A percentile compares a stretch with the other conserved stretches of the same genome.
These are phyloP conservation scores for Fagopyrum esculentum DNA, from an alignment of 148 eudicot genomes.

Conservation along the genomic window DNA sequence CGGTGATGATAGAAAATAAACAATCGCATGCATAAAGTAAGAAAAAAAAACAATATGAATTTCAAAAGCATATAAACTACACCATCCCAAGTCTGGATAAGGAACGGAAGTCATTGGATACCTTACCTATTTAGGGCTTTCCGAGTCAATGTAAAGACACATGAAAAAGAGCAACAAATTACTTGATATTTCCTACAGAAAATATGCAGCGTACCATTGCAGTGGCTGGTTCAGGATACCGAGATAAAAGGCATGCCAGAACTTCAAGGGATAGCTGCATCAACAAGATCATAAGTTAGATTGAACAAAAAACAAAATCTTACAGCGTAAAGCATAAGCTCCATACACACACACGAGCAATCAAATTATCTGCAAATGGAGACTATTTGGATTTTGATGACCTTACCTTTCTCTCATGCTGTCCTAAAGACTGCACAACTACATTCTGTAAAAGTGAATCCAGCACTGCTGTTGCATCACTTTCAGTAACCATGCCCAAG, in stretches of 20 bases:
- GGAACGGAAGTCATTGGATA: background rate
- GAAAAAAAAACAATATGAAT: background rate
- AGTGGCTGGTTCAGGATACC: constrained; percentile 42
- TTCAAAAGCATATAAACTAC: background rate
- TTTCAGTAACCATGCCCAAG: constrained; percentile 41
- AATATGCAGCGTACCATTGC: constrained; percentile 34
- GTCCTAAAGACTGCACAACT: constrained; percentile 76
- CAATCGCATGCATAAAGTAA: background rate
- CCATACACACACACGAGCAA: background rate
- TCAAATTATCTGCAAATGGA: background rate
- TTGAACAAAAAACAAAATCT: constrained; percentile 2
- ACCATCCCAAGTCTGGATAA: background rate
- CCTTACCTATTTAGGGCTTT: background rate
- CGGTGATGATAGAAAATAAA: background rate
- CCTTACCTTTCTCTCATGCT: constrained; percentile 78
- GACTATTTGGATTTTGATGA: constrained; percentile 1
- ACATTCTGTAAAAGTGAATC: constrained; percentile 56
- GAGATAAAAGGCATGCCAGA: constrained; percentile 58
- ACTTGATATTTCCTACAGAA: background rate
- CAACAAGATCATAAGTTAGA: constrained; percentile 16
- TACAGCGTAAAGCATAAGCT: background rate
- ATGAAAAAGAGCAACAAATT: background rate
- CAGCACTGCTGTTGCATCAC: constrained; percentile 55
- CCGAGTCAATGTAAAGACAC: background rate
- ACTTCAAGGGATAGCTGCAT: constrained; percentile 88